phyloP scores from a whole-genome alignment of 2,329 filamentous ascomycete genomes.

The Ophiostoma perfectum region DNA sequence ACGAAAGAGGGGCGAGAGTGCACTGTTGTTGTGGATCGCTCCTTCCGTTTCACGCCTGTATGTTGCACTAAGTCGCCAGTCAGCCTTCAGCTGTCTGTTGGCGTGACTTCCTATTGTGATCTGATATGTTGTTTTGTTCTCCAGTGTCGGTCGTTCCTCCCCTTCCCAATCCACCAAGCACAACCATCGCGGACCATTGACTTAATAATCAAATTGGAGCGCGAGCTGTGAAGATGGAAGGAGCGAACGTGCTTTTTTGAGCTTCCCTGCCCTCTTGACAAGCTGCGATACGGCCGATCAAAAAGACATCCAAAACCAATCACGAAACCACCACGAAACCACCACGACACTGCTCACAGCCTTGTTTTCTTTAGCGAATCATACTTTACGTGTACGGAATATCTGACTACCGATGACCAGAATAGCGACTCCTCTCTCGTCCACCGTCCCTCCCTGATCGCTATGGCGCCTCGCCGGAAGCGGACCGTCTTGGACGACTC shows the following conservation, averaged over 20 bases:
- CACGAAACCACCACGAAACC: constrained; percentile 8
- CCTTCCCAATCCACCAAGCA: background rate
- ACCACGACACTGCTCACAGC: background rate
- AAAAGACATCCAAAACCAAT: constrained; percentile 1
- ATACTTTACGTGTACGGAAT: background rate
- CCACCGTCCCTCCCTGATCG: constrained; percentile 17
- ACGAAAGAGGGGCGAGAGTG: constrained; percentile 2
- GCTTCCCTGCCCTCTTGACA: background rate
- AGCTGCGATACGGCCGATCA: background rate
- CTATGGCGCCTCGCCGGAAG: constrained; percentile 56
- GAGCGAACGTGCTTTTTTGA: constrained; percentile 11
- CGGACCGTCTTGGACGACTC: constrained; percentile 50
- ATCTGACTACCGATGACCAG: background rate
- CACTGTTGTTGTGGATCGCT: constrained; percentile 6
- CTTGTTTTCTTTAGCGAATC: too few species aligned
- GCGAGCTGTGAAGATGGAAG: constrained; percentile 18
- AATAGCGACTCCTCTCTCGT: background rate
- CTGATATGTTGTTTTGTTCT: constrained; percentile 1
- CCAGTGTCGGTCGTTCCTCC: constrained; percentile 16
- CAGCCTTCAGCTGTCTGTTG: background rate
- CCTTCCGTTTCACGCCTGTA: background rate
- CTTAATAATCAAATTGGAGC: background rate
- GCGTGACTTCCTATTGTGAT: background rate
- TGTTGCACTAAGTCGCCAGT: background rate
- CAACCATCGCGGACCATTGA: background rate